These are phyloP conservation scores for Pleurotus tuoliensis DNA, from an alignment of 768 basidiomycete species.

Conservation along the genomic window DNA sequence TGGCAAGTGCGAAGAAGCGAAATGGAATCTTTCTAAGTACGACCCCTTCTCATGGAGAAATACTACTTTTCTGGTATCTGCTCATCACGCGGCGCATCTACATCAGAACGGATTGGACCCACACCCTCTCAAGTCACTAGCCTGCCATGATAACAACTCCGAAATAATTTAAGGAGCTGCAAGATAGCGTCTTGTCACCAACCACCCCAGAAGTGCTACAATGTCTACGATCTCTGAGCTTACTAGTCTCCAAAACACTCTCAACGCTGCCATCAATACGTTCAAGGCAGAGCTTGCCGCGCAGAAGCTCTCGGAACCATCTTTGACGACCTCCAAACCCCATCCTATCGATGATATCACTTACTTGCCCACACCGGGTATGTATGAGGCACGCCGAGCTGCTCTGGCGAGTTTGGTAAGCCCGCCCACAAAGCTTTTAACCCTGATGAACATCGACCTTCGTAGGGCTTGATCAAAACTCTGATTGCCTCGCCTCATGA, in stretches of 20 bases:
- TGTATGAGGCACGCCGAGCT: slow-evolving; percentile 32
- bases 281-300: slow-evolving; percentile 34
- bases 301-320: slow-evolving; percentile 31
- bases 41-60: background rate
- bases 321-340: slow-evolving; percentile 28
- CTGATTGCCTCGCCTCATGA: slow-evolving; percentile 33
- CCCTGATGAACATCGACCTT: background rate
- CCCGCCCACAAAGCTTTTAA: background rate
- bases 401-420: slow-evolving; percentile 30
- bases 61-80: background rate
- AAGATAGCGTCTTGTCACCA: background rate
- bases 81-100: no score
- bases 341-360: slow-evolving; percentile 34
- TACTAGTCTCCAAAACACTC: slow-evolving; percentile 33
- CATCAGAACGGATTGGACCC: background rate
- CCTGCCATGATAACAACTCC: background rate
- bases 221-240: slow-evolving; percentile 32
- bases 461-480: slow-evolving; percentile 29
- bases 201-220: slow-evolving; percentile 1
- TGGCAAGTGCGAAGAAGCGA: background rate
- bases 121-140: background rate
- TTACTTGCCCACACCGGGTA: slow-evolving; percentile 30
- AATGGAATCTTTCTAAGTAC: background rate
- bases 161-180: slow-evolving; percentile 1
- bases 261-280: slow-evolving; percentile 33